Evolutionary conservation across 2,329 filamentous ascomycete genomes (phyloP).

Genomic region (Boeremia exigua): DNA sequence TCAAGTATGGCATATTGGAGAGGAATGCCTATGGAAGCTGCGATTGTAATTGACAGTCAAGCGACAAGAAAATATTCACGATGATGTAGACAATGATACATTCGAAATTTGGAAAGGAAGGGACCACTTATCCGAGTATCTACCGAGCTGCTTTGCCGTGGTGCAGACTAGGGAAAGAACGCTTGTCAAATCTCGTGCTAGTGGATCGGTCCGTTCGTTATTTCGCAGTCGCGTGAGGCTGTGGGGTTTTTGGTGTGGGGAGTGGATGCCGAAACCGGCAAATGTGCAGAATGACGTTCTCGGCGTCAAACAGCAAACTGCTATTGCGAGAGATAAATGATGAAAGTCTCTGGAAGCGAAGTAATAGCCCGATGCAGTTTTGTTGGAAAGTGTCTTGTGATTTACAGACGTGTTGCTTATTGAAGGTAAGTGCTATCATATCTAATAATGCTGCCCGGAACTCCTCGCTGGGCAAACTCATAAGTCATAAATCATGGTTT

Average conservation of each 20-base stretch:
- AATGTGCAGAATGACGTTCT: background rate
- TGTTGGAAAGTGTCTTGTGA: background rate
- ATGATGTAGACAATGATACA: too few relatives aligned
- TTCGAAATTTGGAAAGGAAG: conserved; percentile 7
- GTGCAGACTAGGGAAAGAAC: background rate
- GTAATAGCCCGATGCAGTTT: too few relatives aligned
- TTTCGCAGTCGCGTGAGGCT: conserved; percentile 6
- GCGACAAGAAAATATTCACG: background rate
- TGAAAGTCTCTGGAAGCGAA: too few relatives aligned
- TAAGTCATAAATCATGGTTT: background rate
- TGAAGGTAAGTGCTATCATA: background rate
- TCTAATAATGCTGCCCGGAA: background rate
- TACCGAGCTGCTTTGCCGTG: conserved; percentile 13
- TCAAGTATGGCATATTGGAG: conserved; percentile 27
- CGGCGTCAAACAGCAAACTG: background rate
- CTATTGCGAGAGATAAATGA: background rate
- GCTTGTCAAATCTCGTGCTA: conserved; percentile 4
- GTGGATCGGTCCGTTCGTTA: conserved; percentile 10
- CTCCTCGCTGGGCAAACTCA: background rate
- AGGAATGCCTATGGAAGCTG: background rate
- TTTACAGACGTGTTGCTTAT: background rate
- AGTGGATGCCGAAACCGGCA: background rate
- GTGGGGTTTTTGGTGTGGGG: conserved; percentile 5
- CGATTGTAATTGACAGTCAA: background rate
- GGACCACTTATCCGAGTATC: background rate